Conservation (phyloP, 108 stramenopile species). For the Cylindrotheca fusiformis region DNA sequence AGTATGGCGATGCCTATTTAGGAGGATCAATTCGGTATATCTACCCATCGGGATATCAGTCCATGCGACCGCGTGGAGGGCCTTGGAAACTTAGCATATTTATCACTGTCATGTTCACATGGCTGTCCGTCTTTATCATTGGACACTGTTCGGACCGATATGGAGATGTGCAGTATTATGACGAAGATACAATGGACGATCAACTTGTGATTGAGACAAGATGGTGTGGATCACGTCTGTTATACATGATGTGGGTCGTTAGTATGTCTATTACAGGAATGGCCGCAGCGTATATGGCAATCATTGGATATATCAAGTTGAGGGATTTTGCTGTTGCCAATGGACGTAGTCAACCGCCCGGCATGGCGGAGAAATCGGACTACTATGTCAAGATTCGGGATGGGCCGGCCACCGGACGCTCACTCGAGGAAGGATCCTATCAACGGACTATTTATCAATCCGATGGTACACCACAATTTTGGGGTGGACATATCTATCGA, state of each 20-base stretch:
- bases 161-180: conserved; percentile 4
- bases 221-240: conserved; percentile 73
- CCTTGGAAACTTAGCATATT: conserved; percentile 81
- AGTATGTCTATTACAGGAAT: conserved; percentile 75
- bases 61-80: conserved; percentile 79
- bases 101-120: conserved; percentile 65
- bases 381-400: conserved; percentile 66
- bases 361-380: conserved; percentile 52
- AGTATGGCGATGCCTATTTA: conserved; percentile 83
- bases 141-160: conserved; percentile 73
- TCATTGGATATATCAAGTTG: conserved; percentile 87
- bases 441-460: conserved; percentile 71
- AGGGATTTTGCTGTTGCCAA: conserved; percentile 84
- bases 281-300: conserved; percentile 68
- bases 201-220: conserved; percentile 55
- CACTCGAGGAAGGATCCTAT: conserved; percentile 18
- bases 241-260: conserved; percentile 79
- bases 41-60: conserved; percentile 83
- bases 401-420: conserved; percentile 4
- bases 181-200: conserved; percentile 56
- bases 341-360: conserved; percentile 66
- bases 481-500: conserved; percentile 81
- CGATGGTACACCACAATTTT: conserved; percentile 85
- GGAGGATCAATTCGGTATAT: conserved; percentile 70
- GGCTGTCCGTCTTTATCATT: conserved; percentile 78